Conservation (phyloP, 331 rosid genomes). For the Arachis monticola region DNA sequence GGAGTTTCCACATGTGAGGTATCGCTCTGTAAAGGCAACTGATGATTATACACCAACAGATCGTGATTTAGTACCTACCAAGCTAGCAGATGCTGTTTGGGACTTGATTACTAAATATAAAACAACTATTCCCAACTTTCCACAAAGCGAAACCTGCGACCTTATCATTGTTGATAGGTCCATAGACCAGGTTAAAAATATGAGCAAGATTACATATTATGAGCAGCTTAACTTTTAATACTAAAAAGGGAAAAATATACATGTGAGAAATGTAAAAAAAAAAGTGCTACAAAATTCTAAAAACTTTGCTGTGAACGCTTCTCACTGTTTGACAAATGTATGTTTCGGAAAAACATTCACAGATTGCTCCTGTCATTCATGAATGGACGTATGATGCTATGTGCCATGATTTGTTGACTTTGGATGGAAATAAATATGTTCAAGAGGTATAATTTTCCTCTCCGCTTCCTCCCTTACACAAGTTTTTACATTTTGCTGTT, state of each 20-base stretch:
- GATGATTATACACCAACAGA: constrained; percentile 47
- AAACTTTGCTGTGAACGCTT: constrained; percentile 8
- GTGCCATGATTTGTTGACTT: constrained; percentile 82
- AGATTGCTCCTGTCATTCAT: constrained; percentile 97
- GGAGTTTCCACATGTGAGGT: constrained; percentile 82
- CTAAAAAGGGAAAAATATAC: too few relatives aligned
- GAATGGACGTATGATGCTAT: constrained; percentile 99
- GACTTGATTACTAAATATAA: constrained; percentile 74
- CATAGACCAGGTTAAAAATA: constrained; percentile 72
- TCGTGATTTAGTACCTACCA: constrained; percentile 70
- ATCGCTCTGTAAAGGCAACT: constrained; percentile 60
- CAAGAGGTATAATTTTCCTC: constrained; percentile 64
- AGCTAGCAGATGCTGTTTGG: constrained; percentile 83
- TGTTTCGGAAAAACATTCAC: constrained; percentile 35
- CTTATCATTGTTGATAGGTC: constrained; percentile 91
- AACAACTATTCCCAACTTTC: constrained; percentile 75
- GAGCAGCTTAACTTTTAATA: too few relatives aligned
- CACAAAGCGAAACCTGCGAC: constrained; percentile 88
- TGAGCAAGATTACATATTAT: too few relatives aligned
- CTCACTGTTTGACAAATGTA: constrained; percentile 32
- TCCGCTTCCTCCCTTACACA: constrained; percentile 12
- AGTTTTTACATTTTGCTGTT: constrained; percentile 8
- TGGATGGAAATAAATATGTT: constrained; percentile 84
- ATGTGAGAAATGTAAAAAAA: too few relatives aligned
- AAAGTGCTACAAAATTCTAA: too few relatives aligned